phyloP scores from a whole-genome alignment of 257 asterid species.

The Solanum acaule region DNA sequence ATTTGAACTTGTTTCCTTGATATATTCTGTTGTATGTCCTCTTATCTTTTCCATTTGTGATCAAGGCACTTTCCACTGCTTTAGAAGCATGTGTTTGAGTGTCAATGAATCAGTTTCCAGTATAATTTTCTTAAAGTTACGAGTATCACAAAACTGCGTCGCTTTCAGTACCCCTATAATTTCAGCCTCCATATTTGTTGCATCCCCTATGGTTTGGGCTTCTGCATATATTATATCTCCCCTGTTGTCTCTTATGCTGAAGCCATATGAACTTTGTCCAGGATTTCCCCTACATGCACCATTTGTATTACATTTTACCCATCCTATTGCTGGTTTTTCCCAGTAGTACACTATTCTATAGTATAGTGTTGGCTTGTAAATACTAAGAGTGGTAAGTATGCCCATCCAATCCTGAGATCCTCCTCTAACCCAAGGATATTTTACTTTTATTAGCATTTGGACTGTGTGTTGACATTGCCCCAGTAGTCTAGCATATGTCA shows the following conservation, averaged over 20 bases:
- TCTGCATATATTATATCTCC: not conserved
- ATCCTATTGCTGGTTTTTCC: not conserved
- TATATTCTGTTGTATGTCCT: not conserved
- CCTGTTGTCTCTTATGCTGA: not conserved
- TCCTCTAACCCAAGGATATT: not conserved
- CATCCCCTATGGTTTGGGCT: not conserved
- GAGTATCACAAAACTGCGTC: not conserved
- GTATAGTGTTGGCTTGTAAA: too few species aligned
- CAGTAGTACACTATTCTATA: not conserved
- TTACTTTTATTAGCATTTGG: not conserved
- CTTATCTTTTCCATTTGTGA: not conserved
- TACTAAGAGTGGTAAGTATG: not conserved
- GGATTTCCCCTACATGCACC: not conserved
- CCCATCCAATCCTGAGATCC: not conserved
- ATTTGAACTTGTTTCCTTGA: not conserved
- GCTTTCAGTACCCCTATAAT: not conserved
- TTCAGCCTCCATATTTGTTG: not conserved
- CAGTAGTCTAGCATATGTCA: not conserved
- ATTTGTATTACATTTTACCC: not conserved
- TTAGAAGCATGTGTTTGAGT: not conserved
- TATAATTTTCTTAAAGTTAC: not conserved
- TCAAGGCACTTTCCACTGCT: not conserved
- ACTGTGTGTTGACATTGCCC: not conserved
- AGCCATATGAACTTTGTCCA: not conserved
- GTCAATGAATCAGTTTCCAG: not conserved